These are phyloP conservation scores for Sechiopsis laciniata DNA, from an alignment of 306 rosid genomes.

Conservation along the genomic window DNA sequence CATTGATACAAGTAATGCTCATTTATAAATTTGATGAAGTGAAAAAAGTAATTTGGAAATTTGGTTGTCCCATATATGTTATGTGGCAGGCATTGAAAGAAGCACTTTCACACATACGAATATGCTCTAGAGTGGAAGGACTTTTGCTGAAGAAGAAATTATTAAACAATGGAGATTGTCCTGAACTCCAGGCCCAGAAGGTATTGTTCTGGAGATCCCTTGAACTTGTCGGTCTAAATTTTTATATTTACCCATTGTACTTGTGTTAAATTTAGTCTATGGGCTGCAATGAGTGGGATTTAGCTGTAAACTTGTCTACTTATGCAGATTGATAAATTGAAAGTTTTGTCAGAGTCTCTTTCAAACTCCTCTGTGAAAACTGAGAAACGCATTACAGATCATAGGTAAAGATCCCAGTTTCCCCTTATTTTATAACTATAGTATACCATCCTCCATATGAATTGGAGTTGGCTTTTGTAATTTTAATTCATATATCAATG, in stretches of 20 bases:
- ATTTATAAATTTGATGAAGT: neutral
- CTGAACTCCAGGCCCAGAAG: conserved; percentile 85
- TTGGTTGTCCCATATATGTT: conserved; percentile 11
- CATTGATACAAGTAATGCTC: neutral
- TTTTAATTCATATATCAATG: conserved; percentile 58
- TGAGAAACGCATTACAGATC: conserved; percentile 87
- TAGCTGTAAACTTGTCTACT: conserved; percentile 14
- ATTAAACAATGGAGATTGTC: conserved; percentile 66
- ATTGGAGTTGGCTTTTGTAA: too few species aligned
- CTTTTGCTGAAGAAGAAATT: conserved; percentile 63
- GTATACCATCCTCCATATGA: too few species aligned
- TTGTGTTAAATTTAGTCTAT: neutral
- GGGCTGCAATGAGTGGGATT: too few species aligned
- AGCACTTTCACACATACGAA: conserved; percentile 74
- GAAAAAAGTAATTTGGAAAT: conserved; percentile 4
- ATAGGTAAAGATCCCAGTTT: conserved; percentile 69
- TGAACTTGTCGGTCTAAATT: neutral
- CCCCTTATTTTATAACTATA: conserved; percentile 16
- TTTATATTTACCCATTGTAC: neutral
- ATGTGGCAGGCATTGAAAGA: conserved; percentile 61
- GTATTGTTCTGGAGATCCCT: conserved; percentile 32
- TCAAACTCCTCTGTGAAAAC: conserved; percentile 82
- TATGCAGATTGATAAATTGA: conserved; percentile 88
- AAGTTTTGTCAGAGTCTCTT: conserved; percentile 85
- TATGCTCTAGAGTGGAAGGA: conserved; percentile 83